These are phyloP conservation scores for Yamadazyma philogaea DNA, from an alignment of 805 yeast species.

Conservation along the genomic window DNA sequence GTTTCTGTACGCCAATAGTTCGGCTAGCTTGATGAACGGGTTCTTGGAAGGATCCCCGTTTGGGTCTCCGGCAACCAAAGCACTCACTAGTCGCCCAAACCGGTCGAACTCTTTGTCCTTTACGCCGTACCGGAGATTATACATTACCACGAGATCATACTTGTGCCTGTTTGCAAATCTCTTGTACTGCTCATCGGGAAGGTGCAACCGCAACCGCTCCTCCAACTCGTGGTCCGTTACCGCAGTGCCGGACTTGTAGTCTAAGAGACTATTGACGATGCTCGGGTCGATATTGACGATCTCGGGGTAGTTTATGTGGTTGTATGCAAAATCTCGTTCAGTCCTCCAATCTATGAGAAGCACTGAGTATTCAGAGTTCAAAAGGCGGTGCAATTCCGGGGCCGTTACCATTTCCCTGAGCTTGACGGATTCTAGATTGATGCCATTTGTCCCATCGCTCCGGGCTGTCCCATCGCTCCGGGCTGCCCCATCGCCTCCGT, in stretches of 20 bases:
- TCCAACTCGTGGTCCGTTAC: slow-evolving; percentile 66
- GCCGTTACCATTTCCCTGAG: slow-evolving; percentile 21
- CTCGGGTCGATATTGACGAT: slow-evolving; percentile 74
- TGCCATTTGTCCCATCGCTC: neutral
- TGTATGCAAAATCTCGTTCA: slow-evolving; percentile 53
- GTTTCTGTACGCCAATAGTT: slow-evolving; percentile 28
- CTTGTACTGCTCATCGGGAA: slow-evolving; percentile 54
- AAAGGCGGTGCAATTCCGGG: slow-evolving; percentile 15
- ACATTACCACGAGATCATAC: slow-evolving; percentile 64
- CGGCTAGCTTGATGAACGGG: slow-evolving; percentile 52
- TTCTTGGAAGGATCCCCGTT: slow-evolving; percentile 47
- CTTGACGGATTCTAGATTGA: slow-evolving; percentile 10
- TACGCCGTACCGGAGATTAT: slow-evolving; percentile 48
- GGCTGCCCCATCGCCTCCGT: neutral
- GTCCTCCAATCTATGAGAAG: slow-evolving; percentile 74
- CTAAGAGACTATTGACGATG: slow-evolving; percentile 28
- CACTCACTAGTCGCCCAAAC: slow-evolving; percentile 31
- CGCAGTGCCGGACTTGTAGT: slow-evolving; percentile 11
- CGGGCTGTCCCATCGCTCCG: neutral
- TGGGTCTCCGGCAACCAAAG: slow-evolving; percentile 31
- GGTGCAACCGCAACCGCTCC: slow-evolving; percentile 50
- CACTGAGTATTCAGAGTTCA: slow-evolving; percentile 21
- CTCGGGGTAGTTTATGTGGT: slow-evolving; percentile 60
- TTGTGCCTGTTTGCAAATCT: slow-evolving; percentile 51
- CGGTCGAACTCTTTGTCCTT: slow-evolving; percentile 22